Evolutionary conservation across 1,284 basidiomycete species (phyloP).

Genomic region (Phellopilus nigrolimitatus): DNA sequence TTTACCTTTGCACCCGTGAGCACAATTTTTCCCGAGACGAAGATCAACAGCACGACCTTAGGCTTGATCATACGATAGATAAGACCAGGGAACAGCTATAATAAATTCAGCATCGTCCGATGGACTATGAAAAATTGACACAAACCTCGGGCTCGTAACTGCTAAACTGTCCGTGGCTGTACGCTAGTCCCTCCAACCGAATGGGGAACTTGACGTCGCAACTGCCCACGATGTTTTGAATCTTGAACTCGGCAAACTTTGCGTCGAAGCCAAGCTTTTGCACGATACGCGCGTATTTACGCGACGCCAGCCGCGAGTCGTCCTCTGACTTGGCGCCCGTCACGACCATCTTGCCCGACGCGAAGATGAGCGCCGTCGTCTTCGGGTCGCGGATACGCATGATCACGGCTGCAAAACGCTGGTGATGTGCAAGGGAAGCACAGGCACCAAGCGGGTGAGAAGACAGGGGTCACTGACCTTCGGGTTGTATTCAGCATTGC

Average conservation of each 20-base stretch:
- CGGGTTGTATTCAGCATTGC: constrained; percentile 99
- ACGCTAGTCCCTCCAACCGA: constrained; percentile 95
- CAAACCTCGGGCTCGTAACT: constrained; percentile 95
- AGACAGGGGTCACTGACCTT: constrained; percentile 76
- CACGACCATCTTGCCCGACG: constrained; percentile 99
- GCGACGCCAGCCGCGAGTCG: constrained; percentile 92
- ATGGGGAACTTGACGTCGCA: constrained; percentile 99
- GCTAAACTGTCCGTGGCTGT: constrained; percentile 97
- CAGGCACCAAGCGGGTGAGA: constrained; percentile 27
- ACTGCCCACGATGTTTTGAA: constrained; percentile 98
- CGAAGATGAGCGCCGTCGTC: constrained; percentile 99
- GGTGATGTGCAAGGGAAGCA: constrained; percentile 47
- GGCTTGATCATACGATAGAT: constrained; percentile 99
- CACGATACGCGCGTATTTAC: constrained; percentile 99
- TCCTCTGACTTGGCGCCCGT: constrained; percentile 99
- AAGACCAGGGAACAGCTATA: constrained; percentile 93
- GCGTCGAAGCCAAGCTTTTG: constrained; percentile 99
- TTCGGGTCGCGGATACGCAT: constrained; percentile 99
- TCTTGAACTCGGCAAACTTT: constrained; percentile 99
- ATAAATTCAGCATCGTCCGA: constrained; percentile 2
- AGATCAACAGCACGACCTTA: constrained; percentile 97
- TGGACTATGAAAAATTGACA: constrained; percentile 26
- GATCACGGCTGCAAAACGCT: constrained; percentile 99
- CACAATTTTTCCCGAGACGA: constrained; percentile 99
- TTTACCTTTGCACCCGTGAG: constrained; percentile 96